Percentiles rank a stretch among this genome's conserved stretches.
These are phyloP conservation scores for Candida krabiensis DNA, from an alignment of 805 yeast species.

Conservation along the genomic window DNA sequence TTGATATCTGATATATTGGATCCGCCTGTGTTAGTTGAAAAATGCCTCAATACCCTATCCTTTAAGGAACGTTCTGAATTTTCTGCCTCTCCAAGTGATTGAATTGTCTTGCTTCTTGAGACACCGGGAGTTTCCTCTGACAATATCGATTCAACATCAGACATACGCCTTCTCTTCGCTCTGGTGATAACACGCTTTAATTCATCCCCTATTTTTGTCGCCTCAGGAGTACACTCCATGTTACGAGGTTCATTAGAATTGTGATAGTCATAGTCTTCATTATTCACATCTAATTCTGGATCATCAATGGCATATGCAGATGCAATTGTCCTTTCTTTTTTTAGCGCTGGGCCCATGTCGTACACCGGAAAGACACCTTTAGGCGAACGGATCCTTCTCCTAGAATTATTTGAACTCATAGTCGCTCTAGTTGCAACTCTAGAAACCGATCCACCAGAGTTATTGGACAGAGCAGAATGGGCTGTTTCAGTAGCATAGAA, in stretches of 20 bases:
- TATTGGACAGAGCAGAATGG: background rate
- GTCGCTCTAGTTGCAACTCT: background rate
- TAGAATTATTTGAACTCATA: conserved; percentile 3
- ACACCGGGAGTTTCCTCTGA: background rate
- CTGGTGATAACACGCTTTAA: conserved; percentile 27
- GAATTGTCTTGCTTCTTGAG: background rate
- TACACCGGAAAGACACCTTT: conserved; percentile 77
- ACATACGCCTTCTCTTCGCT: conserved; percentile 15
- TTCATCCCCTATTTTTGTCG: conserved; percentile 25
- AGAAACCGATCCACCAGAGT: background rate
- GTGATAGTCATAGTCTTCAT: too few relatives aligned
- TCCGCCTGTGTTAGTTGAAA: conserved; percentile 33
- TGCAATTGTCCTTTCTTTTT: conserved; percentile 60
- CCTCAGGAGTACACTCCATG: conserved; percentile 24
- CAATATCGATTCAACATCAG: conserved; percentile 25
- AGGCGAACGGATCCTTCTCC: conserved; percentile 63
- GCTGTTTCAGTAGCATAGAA: background rate
- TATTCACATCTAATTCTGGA: conserved; percentile 10
- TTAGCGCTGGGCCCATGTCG: conserved; percentile 71
- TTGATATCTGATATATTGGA: conserved; percentile 31
- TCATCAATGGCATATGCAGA: conserved; percentile 26
- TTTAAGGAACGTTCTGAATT: conserved; percentile 4
- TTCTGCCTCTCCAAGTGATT: background rate
- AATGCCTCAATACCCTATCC: conserved; percentile 25
- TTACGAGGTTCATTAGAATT: conserved; percentile 32